Evolutionary conservation across 495 filamentous ascomycete species (phyloP).

Genomic region (Niebla homalea): DNA sequence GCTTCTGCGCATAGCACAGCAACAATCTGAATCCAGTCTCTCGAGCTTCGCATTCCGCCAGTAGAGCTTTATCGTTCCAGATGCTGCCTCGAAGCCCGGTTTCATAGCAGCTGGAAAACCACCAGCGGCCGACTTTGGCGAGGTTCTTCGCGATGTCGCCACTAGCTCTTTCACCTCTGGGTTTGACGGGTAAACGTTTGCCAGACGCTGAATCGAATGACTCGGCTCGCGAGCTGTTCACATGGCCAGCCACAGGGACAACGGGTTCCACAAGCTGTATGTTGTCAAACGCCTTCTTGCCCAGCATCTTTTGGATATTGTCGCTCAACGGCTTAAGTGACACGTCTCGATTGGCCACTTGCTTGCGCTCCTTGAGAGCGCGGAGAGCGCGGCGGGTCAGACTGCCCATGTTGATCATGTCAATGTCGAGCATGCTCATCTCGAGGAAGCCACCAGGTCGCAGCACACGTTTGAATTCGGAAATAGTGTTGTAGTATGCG

Average conservation of each 20-base stretch:
- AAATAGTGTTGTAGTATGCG: conserved; percentile 66
- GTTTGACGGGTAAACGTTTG: conserved; percentile 41
- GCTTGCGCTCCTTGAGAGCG: conserved; percentile 63
- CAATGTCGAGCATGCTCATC: conserved; percentile 69
- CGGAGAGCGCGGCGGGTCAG: conserved; percentile 63
- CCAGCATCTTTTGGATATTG: conserved; percentile 60
- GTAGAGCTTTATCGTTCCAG: conserved; percentile 62
- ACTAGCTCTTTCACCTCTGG: conserved; percentile 31
- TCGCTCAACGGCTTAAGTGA: conserved; percentile 66
- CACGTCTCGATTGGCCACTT: conserved; percentile 44
- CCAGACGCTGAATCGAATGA: conserved; percentile 35
- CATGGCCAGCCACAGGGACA: conserved; percentile 69
- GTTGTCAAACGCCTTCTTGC: conserved; percentile 67
- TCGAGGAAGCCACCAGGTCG: conserved; percentile 84
- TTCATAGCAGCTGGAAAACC: conserved; percentile 92
- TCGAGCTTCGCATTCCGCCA: conserved; percentile 75
- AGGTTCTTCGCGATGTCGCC: conserved; percentile 85
- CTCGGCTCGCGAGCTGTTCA: conserved; percentile 29
- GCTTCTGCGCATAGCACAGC: conserved; percentile 84
- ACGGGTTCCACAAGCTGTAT: conserved; percentile 79
- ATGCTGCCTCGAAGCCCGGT: conserved; percentile 48
- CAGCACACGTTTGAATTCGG: conserved; percentile 82
- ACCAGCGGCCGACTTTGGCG: conserved; percentile 84
- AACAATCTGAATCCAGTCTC: conserved; percentile 80
- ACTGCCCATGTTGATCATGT: conserved; percentile 78